Evolutionary conservation across 352 stramenopile species (phyloP), one percentile per base, ranked within the genome.

Genomic region (Sclerospora graminicola): DNA sequence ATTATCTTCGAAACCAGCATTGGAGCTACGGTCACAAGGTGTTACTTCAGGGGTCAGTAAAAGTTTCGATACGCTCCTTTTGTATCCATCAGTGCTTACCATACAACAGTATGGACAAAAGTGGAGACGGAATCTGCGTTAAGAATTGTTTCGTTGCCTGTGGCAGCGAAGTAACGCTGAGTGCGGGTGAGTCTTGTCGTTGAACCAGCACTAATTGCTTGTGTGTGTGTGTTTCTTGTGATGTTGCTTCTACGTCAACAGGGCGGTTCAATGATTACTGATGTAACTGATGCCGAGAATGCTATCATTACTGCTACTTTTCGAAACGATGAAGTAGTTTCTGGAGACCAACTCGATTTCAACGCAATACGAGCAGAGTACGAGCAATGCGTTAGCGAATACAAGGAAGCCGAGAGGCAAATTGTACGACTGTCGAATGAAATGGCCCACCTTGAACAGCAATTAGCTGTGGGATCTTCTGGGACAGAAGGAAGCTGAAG

Each of bases 21-120:
- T 50, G 44, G 30, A 36, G 20, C 33, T 31, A 33, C 16, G 41
- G 48, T 38, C 43, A 32, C 42, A 6, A 20, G 35, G 16, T 29
- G 35, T 51, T 38, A 62, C 16, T 36, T 51, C 41, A 53, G 47
- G 27, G 59, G 59, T 65, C 49, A 68, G 59, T 65, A 68, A 15
- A 54, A 54, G 33, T 13, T 33, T 58, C 15, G 24, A 61, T 65
- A 44, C 48, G 24, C 38, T 41, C 45, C 9, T 45, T 42, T 55
- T 60, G 36, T 36, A 38, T 50, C 33, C 43, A 26, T 6, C 21
- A 26, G n/a, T n/a, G n/a, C 21, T 26, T 26, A 26, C 21, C 21
- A 6, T 3, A 3, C 4, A 26, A 26, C 21, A 26, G 21, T 26
- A 26, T 26, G 21, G 21, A 6, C 21, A 26, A 26, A 6, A 26